Conservation (phyloP, 768 basidiomycete genomes). For the Scleroderma citrinum region DNA sequence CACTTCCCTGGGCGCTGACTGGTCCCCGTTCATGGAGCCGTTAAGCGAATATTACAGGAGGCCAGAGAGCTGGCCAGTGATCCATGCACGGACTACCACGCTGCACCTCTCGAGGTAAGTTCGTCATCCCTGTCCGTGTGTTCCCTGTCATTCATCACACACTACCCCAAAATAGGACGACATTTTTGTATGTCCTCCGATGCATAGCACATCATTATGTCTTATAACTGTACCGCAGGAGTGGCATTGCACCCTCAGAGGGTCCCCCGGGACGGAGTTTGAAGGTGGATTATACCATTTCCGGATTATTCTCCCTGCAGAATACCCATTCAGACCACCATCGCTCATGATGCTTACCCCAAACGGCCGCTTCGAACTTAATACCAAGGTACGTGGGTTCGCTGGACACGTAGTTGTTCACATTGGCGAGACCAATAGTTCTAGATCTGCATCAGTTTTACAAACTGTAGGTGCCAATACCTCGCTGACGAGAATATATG, state of each 20-base stretch:
- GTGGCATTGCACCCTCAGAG: conserved; percentile 98
- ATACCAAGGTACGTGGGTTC: conserved; percentile 69
- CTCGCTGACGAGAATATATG: conserved; percentile 4
- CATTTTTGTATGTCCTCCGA: conserved; percentile 62
- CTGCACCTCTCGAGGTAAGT: conserved; percentile 70
- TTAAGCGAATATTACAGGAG: conserved; percentile 97
- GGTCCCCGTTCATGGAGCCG: conserved; percentile 46
- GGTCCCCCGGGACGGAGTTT: conserved; percentile 82
- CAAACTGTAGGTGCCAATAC: conserved; percentile 47
- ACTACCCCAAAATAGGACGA: conserved; percentile 53
- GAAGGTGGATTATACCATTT: conserved; percentile 97
- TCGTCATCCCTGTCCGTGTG: conserved; percentile 7
- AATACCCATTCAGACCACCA: conserved; percentile 95
- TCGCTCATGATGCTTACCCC: conserved; percentile 95
- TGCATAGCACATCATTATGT: conserved; percentile 8
- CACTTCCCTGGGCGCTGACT: neutral
- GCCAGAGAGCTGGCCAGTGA: conserved; percentile 84
- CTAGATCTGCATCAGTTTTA: conserved; percentile 91
- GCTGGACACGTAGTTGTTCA: conserved; percentile 10
- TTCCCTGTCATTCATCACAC: neutral
- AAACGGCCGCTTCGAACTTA: conserved; percentile 93
- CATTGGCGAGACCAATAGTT: conserved; percentile 6
- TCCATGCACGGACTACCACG: conserved; percentile 80
- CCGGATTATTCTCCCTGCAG: conserved; percentile 81
- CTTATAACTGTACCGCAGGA: conserved; percentile 39